A percentile compares a stretch with the other conserved stretches of the same genome.
Evolutionary conservation across 257 asterid species (phyloP).

Genomic region (Salvia hispanica): DNA sequence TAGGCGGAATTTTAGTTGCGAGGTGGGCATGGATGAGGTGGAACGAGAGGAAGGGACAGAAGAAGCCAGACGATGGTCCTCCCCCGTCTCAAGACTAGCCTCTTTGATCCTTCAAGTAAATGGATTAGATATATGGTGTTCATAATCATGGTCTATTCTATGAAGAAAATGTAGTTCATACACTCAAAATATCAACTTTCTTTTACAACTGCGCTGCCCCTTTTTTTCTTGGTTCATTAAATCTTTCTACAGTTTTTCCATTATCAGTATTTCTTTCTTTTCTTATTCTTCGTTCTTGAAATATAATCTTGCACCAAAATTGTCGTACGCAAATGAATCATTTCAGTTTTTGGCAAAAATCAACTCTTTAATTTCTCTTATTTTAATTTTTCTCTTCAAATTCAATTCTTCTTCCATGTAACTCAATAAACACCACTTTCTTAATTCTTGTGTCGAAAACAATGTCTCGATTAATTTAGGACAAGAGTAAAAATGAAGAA

Average conservation of each 20-base stretch:
- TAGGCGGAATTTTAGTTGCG: conserved; percentile 71
- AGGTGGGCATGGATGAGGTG: conserved; percentile 93
- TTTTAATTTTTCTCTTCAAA: too few species aligned
- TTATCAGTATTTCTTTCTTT: neutral
- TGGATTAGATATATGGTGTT: conserved; percentile 25
- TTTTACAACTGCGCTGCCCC: neutral
- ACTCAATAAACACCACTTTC: too few species aligned
- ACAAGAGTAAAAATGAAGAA: neutral
- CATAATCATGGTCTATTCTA: conserved; percentile 29
- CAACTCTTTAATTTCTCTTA: too few species aligned
- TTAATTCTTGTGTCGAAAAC: too few species aligned
- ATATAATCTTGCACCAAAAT: neutral
- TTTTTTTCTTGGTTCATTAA: neutral
- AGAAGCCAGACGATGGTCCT: conserved; percentile 58
- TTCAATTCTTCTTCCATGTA: too few species aligned
- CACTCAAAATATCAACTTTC: conserved; percentile 16
- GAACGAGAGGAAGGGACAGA: conserved; percentile 71
- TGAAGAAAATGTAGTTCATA: conserved; percentile 26
- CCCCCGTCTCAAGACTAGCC: conserved; percentile 53
- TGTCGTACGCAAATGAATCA: neutral
- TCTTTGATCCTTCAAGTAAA: neutral
- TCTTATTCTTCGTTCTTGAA: neutral
- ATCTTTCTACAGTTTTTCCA: conserved; percentile 20
- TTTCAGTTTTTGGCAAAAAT: too few species aligned
- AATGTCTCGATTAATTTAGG: too few species aligned